These are phyloP conservation scores for Gossypium raimondii DNA, from an alignment of 345 rosid species.

Conservation along the genomic window DNA sequence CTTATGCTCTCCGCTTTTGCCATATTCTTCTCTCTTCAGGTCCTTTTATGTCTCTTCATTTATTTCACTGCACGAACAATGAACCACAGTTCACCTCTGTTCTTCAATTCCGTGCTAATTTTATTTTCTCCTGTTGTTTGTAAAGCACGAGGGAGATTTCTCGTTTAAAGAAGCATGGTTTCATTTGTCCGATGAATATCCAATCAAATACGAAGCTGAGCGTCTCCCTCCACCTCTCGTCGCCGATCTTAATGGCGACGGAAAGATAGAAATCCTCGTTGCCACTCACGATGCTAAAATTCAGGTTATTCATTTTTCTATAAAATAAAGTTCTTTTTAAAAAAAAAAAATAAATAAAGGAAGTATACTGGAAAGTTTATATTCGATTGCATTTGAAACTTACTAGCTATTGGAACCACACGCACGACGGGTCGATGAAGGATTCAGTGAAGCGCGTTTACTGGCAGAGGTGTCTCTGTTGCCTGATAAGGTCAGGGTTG, in stretches of 20 bases:
- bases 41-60: conserved; percentile 17
- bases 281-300: conserved; percentile 94
- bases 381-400: neutral
- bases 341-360: neutral
- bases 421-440: conserved; percentile 75
- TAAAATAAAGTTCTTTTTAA: neutral
- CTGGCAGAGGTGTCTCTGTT: conserved; percentile 56
- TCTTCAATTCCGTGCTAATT: conserved; percentile 5
- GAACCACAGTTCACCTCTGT: conserved; percentile 18
- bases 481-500: conserved; percentile 83
- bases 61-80: neutral
- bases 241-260: conserved; percentile 94
- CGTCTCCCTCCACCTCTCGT: conserved; percentile 91
- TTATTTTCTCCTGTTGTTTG: neutral
- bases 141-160: conserved; percentile 95
- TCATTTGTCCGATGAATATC: conserved; percentile 75
- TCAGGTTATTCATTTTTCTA: conserved; percentile 43
- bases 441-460: conserved; percentile 85
- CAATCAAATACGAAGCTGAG: conserved; percentile 82
- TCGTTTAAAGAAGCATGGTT: conserved; percentile 94
- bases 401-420: conserved; percentile 83
- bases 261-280: conserved; percentile 80
- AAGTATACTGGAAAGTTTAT: too few relatives aligned
- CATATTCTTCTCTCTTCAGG: conserved; percentile 99
- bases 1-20: conserved; percentile 96